Conservation (phyloP, 371 early-diverging fungal genomes). For the Mucor saturninus region DNA sequence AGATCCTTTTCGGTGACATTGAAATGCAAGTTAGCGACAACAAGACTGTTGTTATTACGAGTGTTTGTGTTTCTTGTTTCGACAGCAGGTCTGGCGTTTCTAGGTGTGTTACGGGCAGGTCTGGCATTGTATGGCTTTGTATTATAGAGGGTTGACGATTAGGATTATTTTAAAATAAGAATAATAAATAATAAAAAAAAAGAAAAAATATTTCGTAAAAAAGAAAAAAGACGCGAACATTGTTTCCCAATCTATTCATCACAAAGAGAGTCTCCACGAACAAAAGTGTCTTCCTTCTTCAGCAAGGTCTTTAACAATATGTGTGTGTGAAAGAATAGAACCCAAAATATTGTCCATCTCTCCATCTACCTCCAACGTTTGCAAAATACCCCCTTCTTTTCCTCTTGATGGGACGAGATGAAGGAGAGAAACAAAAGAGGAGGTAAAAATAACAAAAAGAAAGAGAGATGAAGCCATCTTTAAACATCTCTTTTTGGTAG, state of each 20-base stretch:
- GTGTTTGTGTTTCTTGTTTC: constrained; percentile 10
- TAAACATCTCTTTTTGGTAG: constrained; percentile 6
- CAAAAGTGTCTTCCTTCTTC: neutral
- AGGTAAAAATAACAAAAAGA: constrained; percentile 4
- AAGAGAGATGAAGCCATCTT: constrained; percentile 5
- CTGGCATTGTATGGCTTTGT: constrained; percentile 35
- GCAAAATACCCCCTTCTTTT: neutral
- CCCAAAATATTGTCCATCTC: neutral
- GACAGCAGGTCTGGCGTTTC: neutral
- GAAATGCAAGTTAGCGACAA: constrained; percentile 67
- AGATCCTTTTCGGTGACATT: constrained; percentile 72
- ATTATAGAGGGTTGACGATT: constrained; percentile 19
- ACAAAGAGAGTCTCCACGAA: neutral
- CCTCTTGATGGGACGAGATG: too few species aligned
- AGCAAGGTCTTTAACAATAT: neutral
- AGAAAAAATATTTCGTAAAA: constrained; percentile 1
- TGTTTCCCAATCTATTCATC: constrained; percentile 1
- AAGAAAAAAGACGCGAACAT: constrained; percentile 2
- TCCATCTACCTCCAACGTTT: too few species aligned
- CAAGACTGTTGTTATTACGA: constrained; percentile 35
- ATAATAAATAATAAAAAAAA: constrained; percentile 15
- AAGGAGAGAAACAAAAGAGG: neutral
- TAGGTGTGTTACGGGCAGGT: constrained; percentile 23
- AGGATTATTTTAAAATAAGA: constrained; percentile 28
- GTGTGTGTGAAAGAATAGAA: too few species aligned